These are phyloP conservation scores for Eucalyptus regnans DNA, from an alignment of 345 rosid genomes.

Conservation along the genomic window DNA sequence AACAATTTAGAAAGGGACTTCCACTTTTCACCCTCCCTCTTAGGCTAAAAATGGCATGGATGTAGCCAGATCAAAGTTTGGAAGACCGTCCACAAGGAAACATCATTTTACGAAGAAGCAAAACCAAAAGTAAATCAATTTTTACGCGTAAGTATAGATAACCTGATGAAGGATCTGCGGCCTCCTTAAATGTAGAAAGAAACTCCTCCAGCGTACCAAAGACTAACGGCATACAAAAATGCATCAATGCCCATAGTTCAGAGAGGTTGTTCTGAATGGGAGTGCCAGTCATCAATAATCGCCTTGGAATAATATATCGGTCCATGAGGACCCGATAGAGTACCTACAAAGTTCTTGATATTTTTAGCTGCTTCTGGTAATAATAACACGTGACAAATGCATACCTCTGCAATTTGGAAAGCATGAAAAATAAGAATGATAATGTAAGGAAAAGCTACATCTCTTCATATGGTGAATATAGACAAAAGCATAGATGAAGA, in stretches of 20 bases:
- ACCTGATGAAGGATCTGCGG: constrained; percentile 52
- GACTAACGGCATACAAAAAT: constrained; percentile 82
- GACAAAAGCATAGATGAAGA: not conserved
- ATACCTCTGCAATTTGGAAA: not conserved
- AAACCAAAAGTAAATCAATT: not conserved
- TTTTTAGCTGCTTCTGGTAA: not conserved
- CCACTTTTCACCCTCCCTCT: not conserved
- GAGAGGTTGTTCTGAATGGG: constrained; percentile 83
- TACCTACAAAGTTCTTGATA: constrained; percentile 32
- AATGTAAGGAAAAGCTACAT: not conserved
- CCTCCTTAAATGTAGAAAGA: constrained; percentile 58
- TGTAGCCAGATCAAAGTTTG: not conserved
- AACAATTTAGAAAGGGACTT: not conserved
- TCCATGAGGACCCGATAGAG: constrained; percentile 55
- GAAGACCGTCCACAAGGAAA: not conserved
- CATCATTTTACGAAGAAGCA: not conserved
- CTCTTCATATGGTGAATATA: not conserved
- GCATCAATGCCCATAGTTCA: constrained; percentile 95
- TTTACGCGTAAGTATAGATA: not conserved
- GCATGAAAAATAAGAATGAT: not conserved
- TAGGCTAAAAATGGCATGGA: not conserved
- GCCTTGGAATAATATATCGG: constrained; percentile 67
- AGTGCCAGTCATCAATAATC: constrained; percentile 82
- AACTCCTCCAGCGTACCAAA: constrained; percentile 75
- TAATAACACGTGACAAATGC: not conserved